A percentile compares a stretch with the other conserved stretches of the same genome.
Conservation (phyloP, 495 filamentous ascomycete genomes). For the Geopyxis carbonaria region DNA sequence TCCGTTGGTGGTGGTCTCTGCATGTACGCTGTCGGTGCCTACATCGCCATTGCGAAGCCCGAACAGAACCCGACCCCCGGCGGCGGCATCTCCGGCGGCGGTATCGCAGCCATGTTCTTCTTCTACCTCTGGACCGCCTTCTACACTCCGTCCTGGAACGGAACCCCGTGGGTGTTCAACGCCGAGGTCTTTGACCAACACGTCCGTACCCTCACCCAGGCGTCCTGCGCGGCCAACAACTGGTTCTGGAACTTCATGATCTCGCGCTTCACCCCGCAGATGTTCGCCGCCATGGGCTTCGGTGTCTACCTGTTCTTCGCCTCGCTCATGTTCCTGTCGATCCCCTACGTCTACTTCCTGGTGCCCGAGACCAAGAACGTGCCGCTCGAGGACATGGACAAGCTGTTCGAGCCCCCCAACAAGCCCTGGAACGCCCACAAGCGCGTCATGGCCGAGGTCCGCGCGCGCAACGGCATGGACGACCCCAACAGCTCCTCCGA, state of each 20-base stretch:
- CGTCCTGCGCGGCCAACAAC: constrained; percentile 50
- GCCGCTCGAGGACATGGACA: constrained; percentile 47
- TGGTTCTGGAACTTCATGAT: constrained; percentile 64
- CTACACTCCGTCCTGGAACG: constrained; percentile 63
- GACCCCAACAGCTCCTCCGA: too few relatives aligned
- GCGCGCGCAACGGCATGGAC: constrained; percentile 10
- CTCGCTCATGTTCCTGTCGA: constrained; percentile 37
- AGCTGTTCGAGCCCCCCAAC: constrained; percentile 34
- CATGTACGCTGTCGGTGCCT: constrained; percentile 41
- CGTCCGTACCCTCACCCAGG: constrained; percentile 49
- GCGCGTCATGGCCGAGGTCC: constrained; percentile 34
- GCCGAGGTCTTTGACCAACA: constrained; percentile 47
- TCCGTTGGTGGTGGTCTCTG: constrained; percentile 37
- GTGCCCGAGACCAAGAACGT: constrained; percentile 60
- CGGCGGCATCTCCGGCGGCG: constrained; percentile 38
- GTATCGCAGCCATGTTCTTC: constrained; percentile 58
- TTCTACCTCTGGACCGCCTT: constrained; percentile 68
- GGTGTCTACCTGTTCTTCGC: constrained; percentile 52
- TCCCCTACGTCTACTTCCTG: constrained; percentile 56
- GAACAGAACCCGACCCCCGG: constrained; percentile 26
- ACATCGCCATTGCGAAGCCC: constrained; percentile 38
- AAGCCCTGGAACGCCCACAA: constrained; percentile 38
- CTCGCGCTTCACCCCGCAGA: constrained; percentile 54
- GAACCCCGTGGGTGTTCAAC: constrained; percentile 50
- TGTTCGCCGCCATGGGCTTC: constrained; percentile 52